Percentiles rank a stretch among this genome's conserved stretches.
phyloP scores from a whole-genome alignment of 2,329 filamentous ascomycete species.

The Cercospora sp. region DNA sequence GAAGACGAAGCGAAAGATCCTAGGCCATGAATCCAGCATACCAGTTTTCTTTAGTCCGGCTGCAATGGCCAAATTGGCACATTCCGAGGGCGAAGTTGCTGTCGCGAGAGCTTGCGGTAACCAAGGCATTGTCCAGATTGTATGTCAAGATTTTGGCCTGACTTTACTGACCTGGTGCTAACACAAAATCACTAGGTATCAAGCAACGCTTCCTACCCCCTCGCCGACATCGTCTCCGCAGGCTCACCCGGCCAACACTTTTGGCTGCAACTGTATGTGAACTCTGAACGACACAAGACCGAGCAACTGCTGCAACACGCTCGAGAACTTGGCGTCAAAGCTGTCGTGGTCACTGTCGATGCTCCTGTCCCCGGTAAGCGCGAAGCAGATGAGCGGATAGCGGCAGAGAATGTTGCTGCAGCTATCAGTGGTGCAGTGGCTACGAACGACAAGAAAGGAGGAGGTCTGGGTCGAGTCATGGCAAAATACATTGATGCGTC shows the following conservation, averaged over 20 bases:
- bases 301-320: conserved; percentile 53
- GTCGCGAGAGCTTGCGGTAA: conserved; percentile 32
- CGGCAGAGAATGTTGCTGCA: conserved; percentile 50
- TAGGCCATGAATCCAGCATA: conserved; percentile 36
- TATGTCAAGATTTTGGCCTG: neutral
- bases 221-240: conserved; percentile 31
- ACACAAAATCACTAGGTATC: conserved; percentile 20
- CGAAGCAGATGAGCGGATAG: conserved; percentile 49
- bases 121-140: conserved; percentile 24
- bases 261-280: conserved; percentile 64
- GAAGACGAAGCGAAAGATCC: conserved; percentile 38
- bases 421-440: conserved; percentile 53
- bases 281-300: conserved; percentile 56
- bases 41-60: conserved; percentile 42
- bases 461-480: conserved; percentile 57
- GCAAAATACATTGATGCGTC: conserved; percentile 51
- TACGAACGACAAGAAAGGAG: conserved; percentile 56
- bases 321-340: conserved; percentile 51
- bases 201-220: conserved; percentile 35
- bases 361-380: conserved; percentile 59
- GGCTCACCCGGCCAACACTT: conserved; percentile 33
- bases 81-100: conserved; percentile 37
- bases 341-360: conserved; percentile 61
- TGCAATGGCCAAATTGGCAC: conserved; percentile 35
- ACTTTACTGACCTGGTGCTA: no score